These are phyloP conservation scores for Lentinus brumalis DNA, from an alignment of 768 basidiomycete species.

Conservation along the genomic window DNA sequence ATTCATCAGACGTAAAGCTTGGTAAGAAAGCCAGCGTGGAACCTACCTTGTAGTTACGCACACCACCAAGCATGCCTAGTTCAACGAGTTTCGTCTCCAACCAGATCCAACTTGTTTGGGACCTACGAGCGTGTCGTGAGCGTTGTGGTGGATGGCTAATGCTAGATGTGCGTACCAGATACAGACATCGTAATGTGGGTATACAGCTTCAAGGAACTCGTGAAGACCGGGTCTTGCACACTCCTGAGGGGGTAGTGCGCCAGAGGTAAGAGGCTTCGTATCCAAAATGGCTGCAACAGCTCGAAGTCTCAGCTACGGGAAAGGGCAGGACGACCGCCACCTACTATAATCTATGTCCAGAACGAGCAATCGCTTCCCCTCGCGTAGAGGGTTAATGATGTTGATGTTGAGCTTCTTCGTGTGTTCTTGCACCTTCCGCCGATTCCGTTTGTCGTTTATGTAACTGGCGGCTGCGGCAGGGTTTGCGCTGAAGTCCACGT, in stretches of 20 bases:
- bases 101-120: conserved; percentile 89
- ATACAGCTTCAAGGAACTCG: conserved; percentile 78
- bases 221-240: conserved; percentile 85
- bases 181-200: conserved; percentile 86
- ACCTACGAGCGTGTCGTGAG: conserved; percentile 44
- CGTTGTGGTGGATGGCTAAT: neutral
- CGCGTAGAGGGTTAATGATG: conserved; percentile 74
- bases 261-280: conserved; percentile 82
- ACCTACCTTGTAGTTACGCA: conserved; percentile 66
- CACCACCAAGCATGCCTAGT: conserved; percentile 78
- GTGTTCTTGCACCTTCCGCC: conserved; percentile 76
- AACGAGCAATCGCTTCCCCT: conserved; percentile 80
- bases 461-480: conserved; percentile 59
- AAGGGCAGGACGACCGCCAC: conserved; percentile 16
- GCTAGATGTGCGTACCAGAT: conserved; percentile 59
- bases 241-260: conserved; percentile 75
- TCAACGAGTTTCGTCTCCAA: conserved; percentile 86
- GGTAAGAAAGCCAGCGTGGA: neutral
- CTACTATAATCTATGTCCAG: conserved; percentile 89
- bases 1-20: neutral
- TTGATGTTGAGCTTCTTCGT: conserved; percentile 64
- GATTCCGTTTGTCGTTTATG: conserved; percentile 77
- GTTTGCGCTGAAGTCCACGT: conserved; percentile 74
- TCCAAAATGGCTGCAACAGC: conserved; percentile 69
- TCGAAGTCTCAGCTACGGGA: neutral